Evolutionary conservation across 805 yeast species (phyloP).

Genomic region (Maudiozyma barnettii): DNA sequence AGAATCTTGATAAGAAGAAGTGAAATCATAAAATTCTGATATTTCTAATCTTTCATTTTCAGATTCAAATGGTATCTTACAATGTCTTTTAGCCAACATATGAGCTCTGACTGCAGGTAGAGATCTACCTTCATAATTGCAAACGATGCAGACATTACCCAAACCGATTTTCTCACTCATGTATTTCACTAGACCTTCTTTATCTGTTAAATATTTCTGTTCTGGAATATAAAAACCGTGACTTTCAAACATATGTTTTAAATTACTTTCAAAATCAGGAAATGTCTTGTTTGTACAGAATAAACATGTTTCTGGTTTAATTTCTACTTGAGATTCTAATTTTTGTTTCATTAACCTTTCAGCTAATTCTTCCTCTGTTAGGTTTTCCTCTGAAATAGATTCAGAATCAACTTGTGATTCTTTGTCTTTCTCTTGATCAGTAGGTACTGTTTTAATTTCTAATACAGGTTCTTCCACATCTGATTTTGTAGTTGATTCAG

Average conservation of each 20-base stretch:
- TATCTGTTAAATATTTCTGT: constrained; percentile 55
- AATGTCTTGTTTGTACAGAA: constrained; percentile 45
- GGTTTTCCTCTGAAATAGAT: constrained; percentile 16
- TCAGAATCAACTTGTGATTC: background rate
- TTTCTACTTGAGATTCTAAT: constrained; percentile 33
- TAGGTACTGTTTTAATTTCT: background rate
- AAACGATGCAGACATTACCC: constrained; percentile 81
- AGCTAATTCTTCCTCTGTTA: constrained; percentile 32
- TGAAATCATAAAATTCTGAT: constrained; percentile 85
- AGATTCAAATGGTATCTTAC: constrained; percentile 79
- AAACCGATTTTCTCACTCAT: constrained; percentile 84
- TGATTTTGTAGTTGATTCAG: constrained; percentile 1
- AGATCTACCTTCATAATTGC: constrained; percentile 77
- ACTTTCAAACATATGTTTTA: constrained; percentile 62
- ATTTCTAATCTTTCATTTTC: constrained; percentile 80
- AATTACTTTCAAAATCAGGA: constrained; percentile 35
- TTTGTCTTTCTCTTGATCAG: background rate
- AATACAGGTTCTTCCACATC: background rate
- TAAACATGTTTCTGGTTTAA: constrained; percentile 44
- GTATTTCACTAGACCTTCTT: constrained; percentile 64
- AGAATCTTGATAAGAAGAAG: constrained; percentile 47
- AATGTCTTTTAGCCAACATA: constrained; percentile 80
- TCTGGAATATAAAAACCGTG: constrained; percentile 93
- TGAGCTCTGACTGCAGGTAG: constrained; percentile 86
- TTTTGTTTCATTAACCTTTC: constrained; percentile 33